phyloP scores from a whole-genome alignment of 768 basidiomycete species.

The Lactarius vividus region DNA sequence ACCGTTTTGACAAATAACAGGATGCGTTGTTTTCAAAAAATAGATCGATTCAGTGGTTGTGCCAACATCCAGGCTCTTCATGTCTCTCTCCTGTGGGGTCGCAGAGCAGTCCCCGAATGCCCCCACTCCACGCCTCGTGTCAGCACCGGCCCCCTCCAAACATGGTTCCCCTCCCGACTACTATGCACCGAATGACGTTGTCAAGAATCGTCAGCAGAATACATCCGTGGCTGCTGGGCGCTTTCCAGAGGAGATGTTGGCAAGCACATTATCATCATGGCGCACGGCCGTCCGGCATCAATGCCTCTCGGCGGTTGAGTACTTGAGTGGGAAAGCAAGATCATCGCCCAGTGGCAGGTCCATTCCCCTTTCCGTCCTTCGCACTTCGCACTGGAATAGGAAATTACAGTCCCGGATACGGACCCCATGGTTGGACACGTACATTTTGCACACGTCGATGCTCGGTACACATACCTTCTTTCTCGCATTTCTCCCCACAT shows the following conservation, averaged over 20 bases:
- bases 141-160: neutral
- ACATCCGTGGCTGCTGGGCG: constrained; percentile 30
- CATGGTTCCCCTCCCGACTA: neutral
- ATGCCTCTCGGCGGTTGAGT: constrained; percentile 51
- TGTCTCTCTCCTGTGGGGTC: neutral
- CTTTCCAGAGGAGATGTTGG: constrained; percentile 54
- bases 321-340: constrained; percentile 56
- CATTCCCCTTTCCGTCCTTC: constrained; percentile 1
- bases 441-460: constrained; percentile 80
- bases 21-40: neutral
- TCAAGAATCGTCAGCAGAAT: constrained; percentile 1
- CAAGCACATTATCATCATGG: constrained; percentile 62
- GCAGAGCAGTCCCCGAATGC: neutral
- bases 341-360: constrained; percentile 70
- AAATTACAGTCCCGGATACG: constrained; percentile 49
- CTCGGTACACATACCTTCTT: constrained; percentile 91
- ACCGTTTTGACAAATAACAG: neutral
- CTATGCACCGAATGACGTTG: neutral
- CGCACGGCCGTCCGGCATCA: constrained; percentile 54
- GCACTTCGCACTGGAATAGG: constrained; percentile 22
- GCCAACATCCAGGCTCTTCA: constrained; percentile 4
- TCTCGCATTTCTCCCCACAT: constrained; percentile 80
- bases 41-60: neutral
- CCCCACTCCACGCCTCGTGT: no score
- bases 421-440: constrained; percentile 66